Percentiles rank a stretch among this genome's conserved stretches.
Conservation (phyloP, 495 filamentous ascomycete genomes). For the Penicillium odoratum region DNA sequence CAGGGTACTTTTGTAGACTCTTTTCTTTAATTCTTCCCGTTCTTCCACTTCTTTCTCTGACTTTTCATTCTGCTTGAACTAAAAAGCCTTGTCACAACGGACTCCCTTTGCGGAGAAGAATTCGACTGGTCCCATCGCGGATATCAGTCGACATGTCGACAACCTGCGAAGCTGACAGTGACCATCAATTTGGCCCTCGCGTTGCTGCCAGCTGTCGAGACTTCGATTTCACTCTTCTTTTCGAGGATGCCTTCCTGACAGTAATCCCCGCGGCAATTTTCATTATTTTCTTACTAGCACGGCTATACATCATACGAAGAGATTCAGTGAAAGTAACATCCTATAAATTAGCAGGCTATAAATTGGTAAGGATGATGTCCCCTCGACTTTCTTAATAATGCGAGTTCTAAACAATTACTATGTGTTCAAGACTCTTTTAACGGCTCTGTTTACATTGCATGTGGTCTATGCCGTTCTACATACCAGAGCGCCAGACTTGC, state of each 20-base stretch:
- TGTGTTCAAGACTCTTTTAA: neutral
- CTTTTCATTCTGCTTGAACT: no score
- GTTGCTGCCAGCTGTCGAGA: neutral
- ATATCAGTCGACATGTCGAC: no score
- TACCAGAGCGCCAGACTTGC: no score
- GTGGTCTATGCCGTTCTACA: no score
- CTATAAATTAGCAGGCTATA: neutral
- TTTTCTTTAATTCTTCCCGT: no score
- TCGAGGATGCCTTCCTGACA: constrained; percentile 3
- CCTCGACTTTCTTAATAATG: no score
- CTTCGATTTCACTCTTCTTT: constrained; percentile 7
- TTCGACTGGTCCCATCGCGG: no score
- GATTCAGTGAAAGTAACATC: neutral
- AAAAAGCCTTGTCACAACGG: no score
- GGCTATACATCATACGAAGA: neutral
- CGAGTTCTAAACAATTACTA: no score
- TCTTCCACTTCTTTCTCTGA: no score
- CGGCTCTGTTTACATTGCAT: neutral
- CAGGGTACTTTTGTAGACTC: no score
- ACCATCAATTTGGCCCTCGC: neutral
- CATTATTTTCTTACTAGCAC: neutral
- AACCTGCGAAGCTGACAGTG: neutral
- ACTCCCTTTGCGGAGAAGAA: no score
- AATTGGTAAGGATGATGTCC: neutral
- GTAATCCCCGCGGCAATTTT: neutral